Percentiles rank a stretch among this genome's conserved stretches.
Evolutionary conservation across 306 rosid genomes (phyloP).

Genomic region (Prunus dulcis): DNA sequence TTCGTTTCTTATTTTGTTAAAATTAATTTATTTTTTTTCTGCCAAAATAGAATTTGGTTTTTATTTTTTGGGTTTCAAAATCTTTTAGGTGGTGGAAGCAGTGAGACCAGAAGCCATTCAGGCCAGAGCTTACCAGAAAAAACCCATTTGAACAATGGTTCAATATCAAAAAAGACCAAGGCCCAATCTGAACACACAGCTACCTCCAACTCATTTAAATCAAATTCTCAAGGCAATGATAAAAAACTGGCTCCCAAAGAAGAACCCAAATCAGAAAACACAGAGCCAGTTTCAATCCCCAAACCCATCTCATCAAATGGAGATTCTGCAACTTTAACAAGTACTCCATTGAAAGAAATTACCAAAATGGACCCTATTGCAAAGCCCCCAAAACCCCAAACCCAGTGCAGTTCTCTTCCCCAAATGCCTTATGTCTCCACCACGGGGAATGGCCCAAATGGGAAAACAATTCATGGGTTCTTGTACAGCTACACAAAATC

Average conservation of each 20-base stretch:
- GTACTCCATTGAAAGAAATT: conserved; percentile 15
- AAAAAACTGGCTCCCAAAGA: background rate
- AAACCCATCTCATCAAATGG: conserved; percentile 3
- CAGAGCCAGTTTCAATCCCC: conserved; percentile 8
- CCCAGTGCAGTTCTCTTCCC: conserved; percentile 19
- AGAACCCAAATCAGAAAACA: conserved; percentile 5
- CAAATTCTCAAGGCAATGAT: conserved; percentile 2
- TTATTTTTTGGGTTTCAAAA: background rate
- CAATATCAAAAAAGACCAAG: conserved; percentile 16
- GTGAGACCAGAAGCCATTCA: conserved; percentile 47
- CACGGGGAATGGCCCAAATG: conserved; percentile 63
- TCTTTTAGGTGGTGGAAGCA: conserved; percentile 50
- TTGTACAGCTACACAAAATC: conserved; percentile 50
- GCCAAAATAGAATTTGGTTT: background rate
- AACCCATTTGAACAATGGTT: conserved; percentile 10
- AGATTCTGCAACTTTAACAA: background rate
- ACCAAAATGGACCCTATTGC: conserved; percentile 14
- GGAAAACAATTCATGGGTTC: conserved; percentile 63
- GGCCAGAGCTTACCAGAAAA: conserved; percentile 32
- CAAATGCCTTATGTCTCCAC: conserved; percentile 77
- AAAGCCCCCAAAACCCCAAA: conserved; percentile 40
- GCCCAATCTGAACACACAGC: conserved; percentile 34
- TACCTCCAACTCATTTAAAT: conserved; percentile 23
- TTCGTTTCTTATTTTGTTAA: background rate
- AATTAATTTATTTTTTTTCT: background rate